phyloP scores from a whole-genome alignment of 139 green algal species.

The Gonium pectorale region DNA sequence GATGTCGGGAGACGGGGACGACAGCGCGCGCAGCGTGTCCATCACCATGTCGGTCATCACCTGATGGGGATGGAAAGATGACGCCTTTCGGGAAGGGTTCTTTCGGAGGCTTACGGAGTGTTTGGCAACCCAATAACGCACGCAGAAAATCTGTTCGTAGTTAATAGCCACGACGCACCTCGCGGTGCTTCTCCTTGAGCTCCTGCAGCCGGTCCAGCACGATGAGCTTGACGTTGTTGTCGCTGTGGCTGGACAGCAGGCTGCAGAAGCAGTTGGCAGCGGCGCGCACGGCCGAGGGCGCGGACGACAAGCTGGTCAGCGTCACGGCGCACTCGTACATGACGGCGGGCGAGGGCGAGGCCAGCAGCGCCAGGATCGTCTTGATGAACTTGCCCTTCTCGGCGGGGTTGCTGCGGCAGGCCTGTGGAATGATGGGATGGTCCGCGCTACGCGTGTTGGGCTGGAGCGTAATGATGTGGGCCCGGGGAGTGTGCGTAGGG shows the following conservation, averaged over 20 bases:
- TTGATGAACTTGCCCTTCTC: slow-evolving; percentile 99
- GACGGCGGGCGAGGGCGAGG: slow-evolving; percentile 86
- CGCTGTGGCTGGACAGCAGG: slow-evolving; percentile 92
- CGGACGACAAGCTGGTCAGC: slow-evolving; percentile 90
- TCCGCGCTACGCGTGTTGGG: too few relatives aligned
- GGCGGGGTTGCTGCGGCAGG: slow-evolving; percentile 84
- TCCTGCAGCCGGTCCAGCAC: slow-evolving; percentile 92
- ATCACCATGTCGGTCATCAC: slow-evolving; percentile 96
- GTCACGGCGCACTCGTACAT: slow-evolving; percentile 97
- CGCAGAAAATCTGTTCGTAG: too few relatives aligned
- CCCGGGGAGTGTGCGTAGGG: too few relatives aligned
- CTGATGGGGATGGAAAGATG: slow-evolving; percentile 30
- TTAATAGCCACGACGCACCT: too few relatives aligned
- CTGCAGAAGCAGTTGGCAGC: slow-evolving; percentile 98
- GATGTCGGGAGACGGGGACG: slow-evolving; percentile 94
- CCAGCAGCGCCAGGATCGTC: slow-evolving; percentile 96
- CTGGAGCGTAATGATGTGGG: too few relatives aligned
- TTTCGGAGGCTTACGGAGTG: slow-evolving; percentile 58
- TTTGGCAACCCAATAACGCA: too few relatives aligned
- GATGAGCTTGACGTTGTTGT: slow-evolving; percentile 99
- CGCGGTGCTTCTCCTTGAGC: slow-evolving; percentile 81
- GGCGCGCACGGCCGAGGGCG: slow-evolving; percentile 94
- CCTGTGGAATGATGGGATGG: slow-evolving; percentile 61
- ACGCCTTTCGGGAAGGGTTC: too few relatives aligned
- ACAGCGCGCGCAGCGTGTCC: slow-evolving; percentile 95